Percentiles rank a stretch among this genome's conserved stretches.
Evolutionary conservation across 495 filamentous ascomycete species (phyloP).

Genomic region (Haplographium delicatum): DNA sequence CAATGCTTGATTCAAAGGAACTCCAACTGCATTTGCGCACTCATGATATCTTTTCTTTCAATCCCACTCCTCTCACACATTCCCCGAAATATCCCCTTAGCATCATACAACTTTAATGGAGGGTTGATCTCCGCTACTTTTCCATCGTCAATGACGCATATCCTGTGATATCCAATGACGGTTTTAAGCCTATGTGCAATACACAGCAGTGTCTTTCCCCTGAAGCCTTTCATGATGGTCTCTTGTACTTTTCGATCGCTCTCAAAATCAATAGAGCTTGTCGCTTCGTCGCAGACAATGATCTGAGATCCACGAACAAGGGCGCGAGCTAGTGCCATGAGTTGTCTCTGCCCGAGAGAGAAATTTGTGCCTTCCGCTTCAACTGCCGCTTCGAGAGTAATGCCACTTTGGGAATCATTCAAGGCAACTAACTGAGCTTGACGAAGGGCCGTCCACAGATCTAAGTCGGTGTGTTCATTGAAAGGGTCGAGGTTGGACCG

Average conservation of each 20-base stretch:
- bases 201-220: slow-evolving; percentile 79
- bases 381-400: slow-evolving; percentile 49
- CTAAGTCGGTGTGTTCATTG: background rate
- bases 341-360: slow-evolving; percentile 14
- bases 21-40: no score
- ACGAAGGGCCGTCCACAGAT: slow-evolving; percentile 2
- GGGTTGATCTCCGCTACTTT: no score
- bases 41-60: no score
- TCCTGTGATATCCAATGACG: no score
- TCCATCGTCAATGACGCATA: no score
- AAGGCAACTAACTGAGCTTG: slow-evolving; percentile 56
- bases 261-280: slow-evolving; percentile 68
- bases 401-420: background rate
- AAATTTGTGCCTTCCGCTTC: slow-evolving; percentile 51
- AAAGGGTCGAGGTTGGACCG: slow-evolving; percentile 23
- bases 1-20: no score
- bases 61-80: no score
- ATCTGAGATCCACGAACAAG: slow-evolving; percentile 54
- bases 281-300: slow-evolving; percentile 50
- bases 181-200: slow-evolving; percentile 90
- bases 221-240: slow-evolving; percentile 77
- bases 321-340: slow-evolving; percentile 8
- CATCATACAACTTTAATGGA: no score
- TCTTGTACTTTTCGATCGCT: slow-evolving; percentile 88
- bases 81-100: no score